Evolutionary conservation across 2,329 filamentous ascomycete species (phyloP).

Genomic region (Alternaria infectoria): DNA sequence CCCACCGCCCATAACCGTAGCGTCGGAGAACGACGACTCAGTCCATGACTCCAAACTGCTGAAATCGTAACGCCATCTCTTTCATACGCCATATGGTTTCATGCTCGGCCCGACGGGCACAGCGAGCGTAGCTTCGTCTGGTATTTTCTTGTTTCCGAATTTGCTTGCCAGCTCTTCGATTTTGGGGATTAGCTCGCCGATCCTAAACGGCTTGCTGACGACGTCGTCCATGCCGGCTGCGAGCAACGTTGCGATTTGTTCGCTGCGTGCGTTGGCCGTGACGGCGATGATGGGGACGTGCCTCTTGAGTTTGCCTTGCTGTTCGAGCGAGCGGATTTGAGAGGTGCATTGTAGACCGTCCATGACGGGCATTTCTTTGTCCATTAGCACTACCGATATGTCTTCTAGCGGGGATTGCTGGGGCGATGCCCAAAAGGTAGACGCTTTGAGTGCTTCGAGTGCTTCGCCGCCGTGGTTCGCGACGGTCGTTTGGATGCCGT

Average conservation of each 20-base stretch:
- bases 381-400: conserved; percentile 46
- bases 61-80: background rate
- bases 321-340: conserved; percentile 46
- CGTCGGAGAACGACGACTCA: background rate
- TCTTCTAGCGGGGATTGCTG: conserved; percentile 9
- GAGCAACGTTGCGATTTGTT: conserved; percentile 49
- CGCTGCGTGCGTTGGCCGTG: conserved; percentile 50
- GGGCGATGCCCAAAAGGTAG: conserved; percentile 50
- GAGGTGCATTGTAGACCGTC: conserved; percentile 49
- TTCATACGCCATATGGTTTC: background rate
- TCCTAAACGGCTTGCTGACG: conserved; percentile 59
- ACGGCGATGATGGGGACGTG: conserved; percentile 52
- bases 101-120: background rate
- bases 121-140: background rate
- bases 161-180: conserved; percentile 54
- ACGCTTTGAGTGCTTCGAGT: conserved; percentile 52
- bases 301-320: conserved; percentile 37
- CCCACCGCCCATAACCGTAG: background rate
- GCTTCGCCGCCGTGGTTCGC: conserved; percentile 60
- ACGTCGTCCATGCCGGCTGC: conserved; percentile 56
- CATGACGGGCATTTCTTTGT: conserved; percentile 53
- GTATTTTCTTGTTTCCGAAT: conserved; percentile 2
- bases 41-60: background rate
- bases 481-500: conserved; percentile 54
- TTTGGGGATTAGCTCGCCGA: conserved; percentile 57